phyloP scores from a whole-genome alignment of 208 protist genomes.

The Kentomonas sorsogonicus region DNA sequence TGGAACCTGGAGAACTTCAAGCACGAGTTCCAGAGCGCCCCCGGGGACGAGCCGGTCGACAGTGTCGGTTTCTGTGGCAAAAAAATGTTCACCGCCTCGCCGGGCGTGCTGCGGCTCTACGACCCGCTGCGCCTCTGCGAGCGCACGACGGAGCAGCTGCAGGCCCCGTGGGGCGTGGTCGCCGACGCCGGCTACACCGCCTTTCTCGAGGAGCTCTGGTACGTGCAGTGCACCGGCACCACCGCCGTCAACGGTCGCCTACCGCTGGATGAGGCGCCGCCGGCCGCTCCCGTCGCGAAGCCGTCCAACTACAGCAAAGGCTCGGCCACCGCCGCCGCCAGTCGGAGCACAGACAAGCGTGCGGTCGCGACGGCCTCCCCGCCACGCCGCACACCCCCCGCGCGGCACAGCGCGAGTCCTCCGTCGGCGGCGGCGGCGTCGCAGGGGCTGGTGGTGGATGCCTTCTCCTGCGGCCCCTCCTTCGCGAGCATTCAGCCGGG shows the following conservation, averaged over 20 bases:
- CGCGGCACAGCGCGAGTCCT: not conserved
- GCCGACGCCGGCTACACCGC: slow-evolving; percentile 58
- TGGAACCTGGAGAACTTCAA: slow-evolving; percentile 69
- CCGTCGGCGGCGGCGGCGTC: not conserved
- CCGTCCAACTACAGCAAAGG: too few relatives aligned
- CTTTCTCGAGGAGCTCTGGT: slow-evolving; percentile 56
- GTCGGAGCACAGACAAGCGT: not conserved
- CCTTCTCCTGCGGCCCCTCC: too few relatives aligned
- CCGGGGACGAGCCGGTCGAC: slow-evolving; percentile 50
- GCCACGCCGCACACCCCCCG: not conserved
- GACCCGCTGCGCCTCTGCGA: slow-evolving; percentile 45
- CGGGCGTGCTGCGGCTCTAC: slow-evolving; percentile 45
- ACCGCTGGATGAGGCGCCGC: not conserved
- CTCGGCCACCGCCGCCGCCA: not conserved
- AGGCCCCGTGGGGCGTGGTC: slow-evolving; percentile 66
- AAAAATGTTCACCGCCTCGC: slow-evolving; percentile 50
- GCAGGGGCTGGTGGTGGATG: not conserved
- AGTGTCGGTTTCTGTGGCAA: slow-evolving; percentile 58
- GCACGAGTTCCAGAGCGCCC: slow-evolving; percentile 42
- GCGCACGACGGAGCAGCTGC: slow-evolving; percentile 19
- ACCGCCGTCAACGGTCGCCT: slow-evolving; percentile 19
- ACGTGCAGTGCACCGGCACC: slow-evolving; percentile 51
- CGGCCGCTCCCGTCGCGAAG: not conserved
- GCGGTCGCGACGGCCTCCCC: not conserved
- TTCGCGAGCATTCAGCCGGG: not conserved